phyloP scores from a whole-genome alignment of 169 alveolate species.

The Plasmodium vinckei region DNA sequence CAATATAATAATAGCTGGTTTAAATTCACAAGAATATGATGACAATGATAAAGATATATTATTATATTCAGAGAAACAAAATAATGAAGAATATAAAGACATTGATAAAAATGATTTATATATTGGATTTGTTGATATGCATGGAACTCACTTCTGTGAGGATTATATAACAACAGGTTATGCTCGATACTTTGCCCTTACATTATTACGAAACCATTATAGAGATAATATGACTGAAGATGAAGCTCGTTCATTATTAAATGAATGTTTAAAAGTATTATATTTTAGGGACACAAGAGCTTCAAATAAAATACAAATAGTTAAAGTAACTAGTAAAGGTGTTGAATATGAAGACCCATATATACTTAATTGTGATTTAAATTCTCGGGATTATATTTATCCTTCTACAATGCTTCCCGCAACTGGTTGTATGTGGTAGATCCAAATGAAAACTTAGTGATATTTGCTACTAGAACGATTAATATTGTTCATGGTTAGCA shows the following conservation, averaged over 20 bases:
- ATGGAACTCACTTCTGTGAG: slow-evolving; percentile 78
- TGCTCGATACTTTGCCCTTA: slow-evolving; percentile 79
- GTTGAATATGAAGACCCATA: slow-evolving; percentile 74
- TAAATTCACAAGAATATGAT: slow-evolving; percentile 78
- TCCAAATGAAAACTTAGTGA: not conserved
- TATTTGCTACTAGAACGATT: not conserved
- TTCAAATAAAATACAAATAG: slow-evolving; percentile 63
- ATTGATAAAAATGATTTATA: slow-evolving; percentile 70
- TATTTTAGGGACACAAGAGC: slow-evolving; percentile 57
- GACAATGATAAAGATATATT: slow-evolving; percentile 66
- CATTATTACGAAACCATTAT: slow-evolving; percentile 78
- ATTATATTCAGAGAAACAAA: slow-evolving; percentile 13
- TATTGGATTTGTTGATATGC: slow-evolving; percentile 78
- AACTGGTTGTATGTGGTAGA: slow-evolving; percentile 76
- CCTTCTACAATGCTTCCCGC: slow-evolving; percentile 72
- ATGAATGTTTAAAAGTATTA: slow-evolving; percentile 78
- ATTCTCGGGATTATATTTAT: slow-evolving; percentile 36
- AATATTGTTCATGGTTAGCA: no score
- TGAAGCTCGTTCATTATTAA: slow-evolving; percentile 77
- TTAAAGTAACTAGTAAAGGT: slow-evolving; percentile 70
- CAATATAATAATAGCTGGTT: slow-evolving; percentile 78
- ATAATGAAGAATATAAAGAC: slow-evolving; percentile 53
- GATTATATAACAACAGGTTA: slow-evolving; percentile 81
- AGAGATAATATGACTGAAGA: slow-evolving; percentile 80
- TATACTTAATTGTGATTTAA: slow-evolving; percentile 26